Evolutionary conservation across 176 grass and related monocot genomes (phyloP), one percentile per base, ranked within the genome.

Genomic region (Carex parvula): DNA sequence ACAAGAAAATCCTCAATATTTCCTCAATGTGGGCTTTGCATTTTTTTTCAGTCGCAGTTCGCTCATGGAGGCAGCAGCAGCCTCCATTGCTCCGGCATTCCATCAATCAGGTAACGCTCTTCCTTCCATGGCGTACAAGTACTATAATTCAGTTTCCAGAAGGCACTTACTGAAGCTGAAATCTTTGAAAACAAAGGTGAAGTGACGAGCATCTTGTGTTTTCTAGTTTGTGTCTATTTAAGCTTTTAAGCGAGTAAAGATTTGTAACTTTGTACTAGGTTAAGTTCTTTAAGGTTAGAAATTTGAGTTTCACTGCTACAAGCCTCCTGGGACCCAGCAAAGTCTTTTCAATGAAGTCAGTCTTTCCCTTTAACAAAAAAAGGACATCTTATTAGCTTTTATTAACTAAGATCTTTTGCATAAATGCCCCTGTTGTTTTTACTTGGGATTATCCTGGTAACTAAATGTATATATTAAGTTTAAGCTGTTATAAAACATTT

Each of bases 321-420:
- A 50, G 9, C 46, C 46, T 50, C 46, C 46, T 50, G 46, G 46
- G 46, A 50, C 46, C 46, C 46, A 50, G 46, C 9, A 50, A 12
- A 90, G 89, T 81, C 80, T 94, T 59, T 70, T 94, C 85, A 90
- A 90, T 69, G 77, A n/a, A 76, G 82, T 91, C 68, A 94, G 66
- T 83, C 80, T 92, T 15, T 90, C 81, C 55, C 89, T 94, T 94
- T 48, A 50, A 2, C 4, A 85, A 94, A 83, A 91, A 97, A 92
- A 97, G 81, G 81, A 78, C 56, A 29, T 7, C 26, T 79, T 8
- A 4, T 32, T 10, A 16, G 35, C 30, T 68, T 17, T 37, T 21
- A 68, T 35, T 37, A 16, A 67, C 30, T 68, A 68, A 68, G 30
- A 68, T 37, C 5, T 68, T 35, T 37, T 68, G 64, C 13, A 67